Evolutionary conservation across 2,329 filamentous ascomycete species (phyloP).

Genomic region (Ophiostoma sp.): DNA sequence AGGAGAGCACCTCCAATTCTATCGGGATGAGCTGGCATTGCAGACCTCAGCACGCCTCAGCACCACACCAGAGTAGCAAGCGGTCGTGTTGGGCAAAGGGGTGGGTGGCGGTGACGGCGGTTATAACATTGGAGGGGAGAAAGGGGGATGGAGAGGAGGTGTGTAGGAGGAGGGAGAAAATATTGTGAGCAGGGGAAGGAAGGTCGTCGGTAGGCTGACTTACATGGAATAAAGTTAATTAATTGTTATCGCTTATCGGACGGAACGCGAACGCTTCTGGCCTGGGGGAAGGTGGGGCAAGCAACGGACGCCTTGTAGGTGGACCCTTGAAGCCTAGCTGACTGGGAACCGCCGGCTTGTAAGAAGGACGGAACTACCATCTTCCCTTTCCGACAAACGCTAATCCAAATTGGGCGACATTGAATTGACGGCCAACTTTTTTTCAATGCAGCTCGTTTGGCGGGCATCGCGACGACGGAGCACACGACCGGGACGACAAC

Average conservation of each 20-base stretch:
- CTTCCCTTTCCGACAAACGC: slow-evolving; percentile 15
- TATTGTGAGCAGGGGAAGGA: not conserved
- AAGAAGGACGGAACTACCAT: slow-evolving; percentile 21
- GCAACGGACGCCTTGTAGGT: not conserved
- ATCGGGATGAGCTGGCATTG: not conserved
- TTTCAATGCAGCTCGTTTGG: slow-evolving; percentile 15
- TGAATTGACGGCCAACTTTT: slow-evolving; percentile 16
- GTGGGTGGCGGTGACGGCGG: not conserved
- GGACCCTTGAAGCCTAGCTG: not conserved
- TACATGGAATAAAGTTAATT: not conserved
- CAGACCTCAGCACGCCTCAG: not conserved
- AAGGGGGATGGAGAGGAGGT: not conserved
- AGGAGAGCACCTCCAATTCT: not conserved
- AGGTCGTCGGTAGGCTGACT: not conserved
- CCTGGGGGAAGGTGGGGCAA: slow-evolving; percentile 1
- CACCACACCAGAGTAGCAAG: not conserved
- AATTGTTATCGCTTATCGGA: slow-evolving; percentile 22
- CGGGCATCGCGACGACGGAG: slow-evolving; percentile 8
- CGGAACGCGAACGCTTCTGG: not conserved
- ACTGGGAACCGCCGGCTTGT: not conserved
- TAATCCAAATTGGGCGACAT: not conserved
- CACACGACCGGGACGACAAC: slow-evolving; percentile 10
- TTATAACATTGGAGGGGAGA: not conserved
- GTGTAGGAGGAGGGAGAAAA: not conserved
- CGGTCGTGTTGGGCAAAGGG: not conserved